These are phyloP conservation scores for Venturia asperata DNA, from an alignment of 2,329 filamentous ascomycete species.

Conservation along the genomic window DNA sequence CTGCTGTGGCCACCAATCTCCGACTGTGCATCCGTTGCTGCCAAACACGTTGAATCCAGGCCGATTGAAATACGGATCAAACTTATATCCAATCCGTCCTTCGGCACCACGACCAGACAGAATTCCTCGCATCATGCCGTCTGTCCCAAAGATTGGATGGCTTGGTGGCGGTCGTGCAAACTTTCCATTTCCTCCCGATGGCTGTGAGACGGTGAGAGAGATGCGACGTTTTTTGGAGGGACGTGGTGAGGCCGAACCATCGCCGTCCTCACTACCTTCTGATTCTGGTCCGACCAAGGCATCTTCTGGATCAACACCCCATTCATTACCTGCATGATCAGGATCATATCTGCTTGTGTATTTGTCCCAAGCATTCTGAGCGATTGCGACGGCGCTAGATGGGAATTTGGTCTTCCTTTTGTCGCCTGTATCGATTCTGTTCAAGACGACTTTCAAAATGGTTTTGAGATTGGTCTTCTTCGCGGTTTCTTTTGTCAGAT, in stretches of 20 bases:
- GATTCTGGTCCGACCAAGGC: not conserved
- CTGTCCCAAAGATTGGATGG: slow-evolving; percentile 7
- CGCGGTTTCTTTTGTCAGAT: not conserved
- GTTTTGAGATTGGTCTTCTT: not conserved
- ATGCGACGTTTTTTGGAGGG: not conserved
- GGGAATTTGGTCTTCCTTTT: not conserved
- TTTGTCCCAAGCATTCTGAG: not conserved
- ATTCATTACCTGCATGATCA: not conserved
- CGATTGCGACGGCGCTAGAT: not conserved
- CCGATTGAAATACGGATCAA: not conserved
- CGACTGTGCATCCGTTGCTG: not conserved
- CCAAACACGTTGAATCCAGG: slow-evolving; percentile 4
- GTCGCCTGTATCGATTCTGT: not conserved
- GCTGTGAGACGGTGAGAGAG: not conserved
- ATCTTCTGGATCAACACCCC: slow-evolving; percentile 10
- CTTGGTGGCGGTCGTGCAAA: not conserved
- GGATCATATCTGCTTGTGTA: slow-evolving; percentile 5
- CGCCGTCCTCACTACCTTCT: not conserved
- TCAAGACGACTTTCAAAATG: not conserved
- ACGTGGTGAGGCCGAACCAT: not conserved
- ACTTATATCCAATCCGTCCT: not conserved
- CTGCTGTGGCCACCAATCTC: slow-evolving; percentile 15
- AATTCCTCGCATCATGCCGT: slow-evolving; percentile 10
- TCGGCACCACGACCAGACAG: not conserved
- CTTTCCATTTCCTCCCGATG: not conserved